Evolutionary conservation across 176 grass and related monocot genomes (phyloP).

Genomic region (Avena sativa): DNA sequence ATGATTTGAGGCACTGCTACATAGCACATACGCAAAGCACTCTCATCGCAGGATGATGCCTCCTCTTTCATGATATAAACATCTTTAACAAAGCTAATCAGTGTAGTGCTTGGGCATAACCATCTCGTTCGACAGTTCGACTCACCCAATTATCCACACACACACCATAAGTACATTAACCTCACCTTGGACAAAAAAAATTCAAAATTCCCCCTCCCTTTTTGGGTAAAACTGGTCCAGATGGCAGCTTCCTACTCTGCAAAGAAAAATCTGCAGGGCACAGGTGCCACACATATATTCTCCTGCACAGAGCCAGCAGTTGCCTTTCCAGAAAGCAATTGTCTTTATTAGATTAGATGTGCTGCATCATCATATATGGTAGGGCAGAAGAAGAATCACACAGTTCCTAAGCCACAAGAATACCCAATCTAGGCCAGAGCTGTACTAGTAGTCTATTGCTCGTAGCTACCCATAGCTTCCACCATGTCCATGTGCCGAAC

Average conservation of each 20-base stretch:
- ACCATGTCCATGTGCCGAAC: background rate
- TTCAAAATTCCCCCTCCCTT: background rate
- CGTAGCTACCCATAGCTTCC: background rate
- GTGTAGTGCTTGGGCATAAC: background rate
- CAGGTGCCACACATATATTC: background rate
- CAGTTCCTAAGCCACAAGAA: background rate
- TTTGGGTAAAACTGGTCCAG: background rate
- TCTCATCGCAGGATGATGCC: background rate
- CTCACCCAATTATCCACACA: background rate
- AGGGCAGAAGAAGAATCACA: slow-evolving; percentile 20
- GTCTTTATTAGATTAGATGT: background rate
- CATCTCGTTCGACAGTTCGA: background rate
- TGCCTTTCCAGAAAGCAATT: slow-evolving; percentile 20
- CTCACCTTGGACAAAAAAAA: background rate
- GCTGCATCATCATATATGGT: background rate
- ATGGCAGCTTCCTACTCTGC: background rate
- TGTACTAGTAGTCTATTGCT: background rate
- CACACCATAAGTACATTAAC: background rate
- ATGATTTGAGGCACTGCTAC: slow-evolving; percentile 41
- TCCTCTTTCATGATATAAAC: slow-evolving; percentile 23
- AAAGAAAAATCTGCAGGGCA: slow-evolving; percentile 11
- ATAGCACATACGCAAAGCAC: slow-evolving; percentile 7
- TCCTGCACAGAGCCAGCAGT: background rate
- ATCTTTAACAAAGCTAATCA: slow-evolving; percentile 45
- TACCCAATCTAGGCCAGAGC: background rate